These are phyloP conservation scores for Pulveroboletus sp. DNA, from an alignment of 768 basidiomycete genomes.

Conservation along the genomic window DNA sequence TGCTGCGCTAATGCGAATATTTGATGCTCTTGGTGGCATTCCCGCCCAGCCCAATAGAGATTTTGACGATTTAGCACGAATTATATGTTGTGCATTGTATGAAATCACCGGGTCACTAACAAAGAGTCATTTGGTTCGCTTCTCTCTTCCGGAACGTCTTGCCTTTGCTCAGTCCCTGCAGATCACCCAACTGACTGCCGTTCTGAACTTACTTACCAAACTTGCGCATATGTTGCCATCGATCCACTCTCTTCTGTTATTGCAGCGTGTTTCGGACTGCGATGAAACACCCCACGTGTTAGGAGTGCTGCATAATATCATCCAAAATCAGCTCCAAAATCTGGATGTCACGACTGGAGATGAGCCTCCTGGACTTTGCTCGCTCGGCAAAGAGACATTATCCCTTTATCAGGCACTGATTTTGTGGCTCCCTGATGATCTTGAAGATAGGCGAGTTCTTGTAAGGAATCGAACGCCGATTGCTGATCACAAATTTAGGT, in stretches of 20 bases:
- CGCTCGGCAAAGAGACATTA: conserved; percentile 41
- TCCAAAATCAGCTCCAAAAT: conserved; percentile 37
- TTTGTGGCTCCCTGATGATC: conserved; percentile 44
- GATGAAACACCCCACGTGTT: conserved; percentile 35
- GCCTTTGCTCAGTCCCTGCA: conserved; percentile 24
- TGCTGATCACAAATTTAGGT: conserved; percentile 24
- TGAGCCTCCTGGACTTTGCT: conserved; percentile 20
- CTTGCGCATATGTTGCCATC: conserved; percentile 48
- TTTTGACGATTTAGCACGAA: conserved; percentile 17
- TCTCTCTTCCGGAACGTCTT: not conserved
- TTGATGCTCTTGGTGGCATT: conserved; percentile 28
- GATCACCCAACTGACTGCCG: conserved; percentile 44
- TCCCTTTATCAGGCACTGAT: conserved; percentile 53
- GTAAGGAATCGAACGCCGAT: not conserved
- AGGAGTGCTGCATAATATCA: conserved; percentile 37
- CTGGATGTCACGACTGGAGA: conserved; percentile 30
- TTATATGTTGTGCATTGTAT: conserved; percentile 36
- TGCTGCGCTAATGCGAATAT: conserved; percentile 37
- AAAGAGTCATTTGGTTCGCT: conserved; percentile 40
- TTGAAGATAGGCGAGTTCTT: conserved; percentile 33
- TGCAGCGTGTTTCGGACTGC: conserved; percentile 22
- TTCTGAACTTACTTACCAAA: conserved; percentile 50
- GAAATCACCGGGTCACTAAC: conserved; percentile 39
- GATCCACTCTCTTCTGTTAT: conserved; percentile 39
- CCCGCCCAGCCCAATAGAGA: conserved; percentile 16